These are phyloP conservation scores for Colletotrichum trifolii DNA, from an alignment of 2,329 filamentous ascomycete species.

Conservation along the genomic window DNA sequence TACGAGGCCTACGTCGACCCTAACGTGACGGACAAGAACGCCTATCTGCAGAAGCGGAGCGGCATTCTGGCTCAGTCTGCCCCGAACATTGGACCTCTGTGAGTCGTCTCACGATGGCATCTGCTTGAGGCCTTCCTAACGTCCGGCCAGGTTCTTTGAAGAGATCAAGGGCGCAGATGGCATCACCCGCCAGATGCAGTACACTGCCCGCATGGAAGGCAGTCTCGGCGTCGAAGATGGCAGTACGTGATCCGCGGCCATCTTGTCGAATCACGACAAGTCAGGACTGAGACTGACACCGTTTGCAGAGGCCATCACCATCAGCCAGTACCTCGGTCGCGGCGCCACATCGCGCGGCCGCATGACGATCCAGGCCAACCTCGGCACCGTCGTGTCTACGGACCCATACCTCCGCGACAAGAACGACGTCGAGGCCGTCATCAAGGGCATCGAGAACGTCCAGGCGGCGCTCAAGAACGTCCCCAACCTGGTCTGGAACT, in stretches of 20 bases:
- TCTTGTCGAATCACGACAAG: no score
- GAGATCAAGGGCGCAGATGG: slow-evolving; percentile 68
- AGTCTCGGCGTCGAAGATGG: slow-evolving; percentile 52
- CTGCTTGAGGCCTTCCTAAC: background rate
- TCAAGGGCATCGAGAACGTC: slow-evolving; percentile 71
- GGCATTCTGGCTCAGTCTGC: slow-evolving; percentile 73
- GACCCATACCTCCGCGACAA: slow-evolving; percentile 69
- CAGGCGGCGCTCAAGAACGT: slow-evolving; percentile 64
- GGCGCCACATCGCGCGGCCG: slow-evolving; percentile 71
- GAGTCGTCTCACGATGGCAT: slow-evolving; percentile 24
- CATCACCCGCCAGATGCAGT: slow-evolving; percentile 72
- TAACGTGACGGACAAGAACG: slow-evolving; percentile 52
- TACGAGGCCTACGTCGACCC: slow-evolving; percentile 68
- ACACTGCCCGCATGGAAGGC: slow-evolving; percentile 72
- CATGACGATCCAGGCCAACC: slow-evolving; percentile 67
- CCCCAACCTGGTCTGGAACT: slow-evolving; percentile 65
- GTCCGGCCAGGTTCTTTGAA: slow-evolving; percentile 59
- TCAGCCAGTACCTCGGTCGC: slow-evolving; percentile 72
- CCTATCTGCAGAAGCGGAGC: slow-evolving; percentile 60
- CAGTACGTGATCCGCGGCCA: slow-evolving; percentile 40
- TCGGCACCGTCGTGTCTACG: slow-evolving; percentile 68
- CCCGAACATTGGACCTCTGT: slow-evolving; percentile 73
- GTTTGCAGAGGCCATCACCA: slow-evolving; percentile 58
- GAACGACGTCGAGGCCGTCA: slow-evolving; percentile 72
- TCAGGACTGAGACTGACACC: slow-evolving; percentile 36